A percentile compares a stretch with the other conserved stretches of the same genome.
phyloP scores from a whole-genome alignment of 306 rosid species.

The Quercus suber region DNA sequence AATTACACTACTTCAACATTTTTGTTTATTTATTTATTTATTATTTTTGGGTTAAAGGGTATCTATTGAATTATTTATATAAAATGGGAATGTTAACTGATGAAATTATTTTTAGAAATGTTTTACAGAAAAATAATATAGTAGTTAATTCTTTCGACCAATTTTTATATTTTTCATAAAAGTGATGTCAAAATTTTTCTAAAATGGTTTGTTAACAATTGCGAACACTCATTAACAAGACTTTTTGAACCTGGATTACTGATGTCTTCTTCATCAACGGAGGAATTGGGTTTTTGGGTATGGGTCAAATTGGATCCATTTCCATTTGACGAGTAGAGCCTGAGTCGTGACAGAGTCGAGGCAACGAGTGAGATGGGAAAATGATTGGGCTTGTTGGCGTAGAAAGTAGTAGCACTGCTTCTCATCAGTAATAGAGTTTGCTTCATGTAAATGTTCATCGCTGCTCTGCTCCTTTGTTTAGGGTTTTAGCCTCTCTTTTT shows the following conservation, averaged over 20 bases:
- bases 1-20: too few relatives aligned
- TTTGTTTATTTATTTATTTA: too few relatives aligned
- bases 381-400: constrained; percentile 35
- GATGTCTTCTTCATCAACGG: constrained; percentile 17
- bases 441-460: constrained; percentile 27
- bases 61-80: too few relatives aligned
- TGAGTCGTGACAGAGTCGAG: constrained; percentile 24
- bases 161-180: too few relatives aligned
- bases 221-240: too few relatives aligned
- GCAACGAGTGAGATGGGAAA: constrained; percentile 23
- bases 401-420: constrained; percentile 23
- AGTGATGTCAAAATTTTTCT: too few relatives aligned
- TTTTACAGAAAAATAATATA: too few relatives aligned
- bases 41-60: too few relatives aligned
- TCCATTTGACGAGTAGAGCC: constrained; percentile 27
- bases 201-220: too few relatives aligned
- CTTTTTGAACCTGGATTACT: constrained; percentile 33
- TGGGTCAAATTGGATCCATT: background rate
- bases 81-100: too few relatives aligned
- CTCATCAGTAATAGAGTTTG: constrained; percentile 20
- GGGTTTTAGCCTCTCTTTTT: background rate
- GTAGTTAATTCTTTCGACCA: too few relatives aligned
- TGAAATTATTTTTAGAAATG: too few relatives aligned
- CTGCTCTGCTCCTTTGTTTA: background rate
- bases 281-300: constrained; percentile 7